Conservation (phyloP, 75 land plant species). For the Picea sitchensis region DNA sequence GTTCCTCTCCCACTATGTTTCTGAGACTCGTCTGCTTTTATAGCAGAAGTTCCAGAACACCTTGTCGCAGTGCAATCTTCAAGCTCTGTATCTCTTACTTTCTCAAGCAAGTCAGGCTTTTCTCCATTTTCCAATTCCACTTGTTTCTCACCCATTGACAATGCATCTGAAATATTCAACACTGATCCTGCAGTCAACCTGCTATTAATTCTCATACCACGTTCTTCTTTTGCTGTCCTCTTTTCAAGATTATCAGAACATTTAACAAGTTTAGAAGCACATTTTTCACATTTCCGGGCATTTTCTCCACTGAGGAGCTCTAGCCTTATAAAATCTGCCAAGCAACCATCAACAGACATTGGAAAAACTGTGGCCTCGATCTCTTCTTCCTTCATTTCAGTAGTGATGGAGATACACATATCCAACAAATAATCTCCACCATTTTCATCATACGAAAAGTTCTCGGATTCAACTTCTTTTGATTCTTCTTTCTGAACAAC, state of each 20-base stretch:
- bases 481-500: constrained; percentile 6
- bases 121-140: background rate
- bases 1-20: background rate
- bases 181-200: background rate
- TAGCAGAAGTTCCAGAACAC: background rate
- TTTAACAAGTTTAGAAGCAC: constrained; percentile 16
- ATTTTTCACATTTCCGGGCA: constrained; percentile 86
- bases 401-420: constrained; percentile 6
- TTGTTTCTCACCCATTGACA: background rate
- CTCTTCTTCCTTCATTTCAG: constrained; percentile 59
- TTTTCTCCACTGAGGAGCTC: constrained; percentile 85
- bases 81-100: constrained; percentile 3
- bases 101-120: background rate
- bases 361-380: constrained; percentile 45
- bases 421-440: background rate
- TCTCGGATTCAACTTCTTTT: constrained; percentile 13
- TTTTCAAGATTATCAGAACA: background rate
- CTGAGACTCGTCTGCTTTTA: constrained; percentile 3
- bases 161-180: background rate
- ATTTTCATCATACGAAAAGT: background rate
- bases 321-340: constrained; percentile 63
- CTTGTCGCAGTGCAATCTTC: background rate
- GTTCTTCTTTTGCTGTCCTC: background rate
- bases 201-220: background rate
- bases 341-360: constrained; percentile 74